Evolutionary conservation across 257 asterid genomes (phyloP).

Genomic region (Solanum corneliomulleri): DNA sequence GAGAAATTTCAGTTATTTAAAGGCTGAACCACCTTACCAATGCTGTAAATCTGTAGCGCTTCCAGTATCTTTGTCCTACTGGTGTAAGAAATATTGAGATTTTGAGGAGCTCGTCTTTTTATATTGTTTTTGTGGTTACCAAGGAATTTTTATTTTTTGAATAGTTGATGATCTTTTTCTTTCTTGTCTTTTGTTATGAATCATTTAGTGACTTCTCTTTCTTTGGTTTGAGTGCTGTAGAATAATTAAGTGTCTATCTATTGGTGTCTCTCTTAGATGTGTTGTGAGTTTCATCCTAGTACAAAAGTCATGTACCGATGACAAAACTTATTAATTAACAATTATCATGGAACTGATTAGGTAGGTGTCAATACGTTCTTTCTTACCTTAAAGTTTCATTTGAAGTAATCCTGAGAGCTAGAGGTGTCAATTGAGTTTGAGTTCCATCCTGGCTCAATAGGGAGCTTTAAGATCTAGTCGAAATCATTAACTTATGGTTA

Average conservation of each 20-base stretch:
- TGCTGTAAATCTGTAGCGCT: neutral
- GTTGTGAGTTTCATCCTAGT: neutral
- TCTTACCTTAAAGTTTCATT: neutral
- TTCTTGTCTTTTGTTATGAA: neutral
- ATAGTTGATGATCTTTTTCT: neutral
- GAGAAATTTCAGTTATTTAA: neutral
- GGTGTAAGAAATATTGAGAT: neutral
- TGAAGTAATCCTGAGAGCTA: neutral
- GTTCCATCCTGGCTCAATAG: neutral
- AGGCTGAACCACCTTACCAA: neutral
- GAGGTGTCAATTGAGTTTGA: neutral
- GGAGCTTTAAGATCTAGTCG: neutral
- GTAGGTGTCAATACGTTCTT: neutral
- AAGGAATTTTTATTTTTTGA: neutral
- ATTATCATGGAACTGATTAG: neutral
- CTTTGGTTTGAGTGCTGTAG: neutral
- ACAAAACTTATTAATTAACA: neutral
- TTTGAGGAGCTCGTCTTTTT: neutral
- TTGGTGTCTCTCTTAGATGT: neutral
- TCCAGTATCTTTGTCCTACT: neutral
- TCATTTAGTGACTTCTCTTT: neutral
- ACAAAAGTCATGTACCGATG: neutral
- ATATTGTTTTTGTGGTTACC: neutral
- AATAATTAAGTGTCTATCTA: neutral
- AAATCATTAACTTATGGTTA: neutral